Evolutionary conservation across 2,329 filamentous ascomycete genomes (phyloP).

Genomic region (Fusarium sp.): DNA sequence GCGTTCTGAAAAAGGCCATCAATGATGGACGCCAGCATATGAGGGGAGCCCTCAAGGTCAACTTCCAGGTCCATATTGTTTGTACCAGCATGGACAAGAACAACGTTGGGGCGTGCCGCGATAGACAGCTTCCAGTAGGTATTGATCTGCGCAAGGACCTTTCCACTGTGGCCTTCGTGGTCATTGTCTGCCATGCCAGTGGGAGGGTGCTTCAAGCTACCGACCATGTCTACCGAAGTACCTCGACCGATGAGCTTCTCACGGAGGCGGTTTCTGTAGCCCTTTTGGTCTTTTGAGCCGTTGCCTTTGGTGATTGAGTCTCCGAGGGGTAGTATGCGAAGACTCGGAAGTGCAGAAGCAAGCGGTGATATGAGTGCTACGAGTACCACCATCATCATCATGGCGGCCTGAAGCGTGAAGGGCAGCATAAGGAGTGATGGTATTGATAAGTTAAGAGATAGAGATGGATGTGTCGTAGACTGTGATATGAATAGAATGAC

Average conservation of each 20-base stretch:
- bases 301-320: constrained; percentile 37
- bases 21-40: neutral
- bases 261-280: constrained; percentile 13
- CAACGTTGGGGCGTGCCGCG: constrained; percentile 10
- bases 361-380: constrained; percentile 1
- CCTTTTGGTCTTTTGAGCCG: constrained; percentile 10
- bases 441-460: neutral
- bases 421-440: neutral
- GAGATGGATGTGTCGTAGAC: no score
- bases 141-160: constrained; percentile 7
- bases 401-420: neutral
- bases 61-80: constrained; percentile 27
- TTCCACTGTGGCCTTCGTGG: constrained; percentile 29
- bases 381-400: constrained; percentile 1
- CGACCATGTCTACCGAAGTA: constrained; percentile 20
- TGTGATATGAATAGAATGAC: neutral
- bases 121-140: constrained; percentile 17
- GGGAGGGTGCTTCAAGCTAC: constrained; percentile 3
- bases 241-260: constrained; percentile 4
- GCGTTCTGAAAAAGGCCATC: constrained; percentile 6
- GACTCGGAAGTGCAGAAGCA: constrained; percentile 6
- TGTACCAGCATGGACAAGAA: constrained; percentile 26
- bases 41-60: neutral
- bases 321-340: constrained; percentile 30
- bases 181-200: constrained; percentile 24